Percentiles rank a stretch among this genome's conserved stretches.
Evolutionary conservation across 2,329 filamentous ascomycete species (phyloP).

Genomic region (Pseudocercospora musae): DNA sequence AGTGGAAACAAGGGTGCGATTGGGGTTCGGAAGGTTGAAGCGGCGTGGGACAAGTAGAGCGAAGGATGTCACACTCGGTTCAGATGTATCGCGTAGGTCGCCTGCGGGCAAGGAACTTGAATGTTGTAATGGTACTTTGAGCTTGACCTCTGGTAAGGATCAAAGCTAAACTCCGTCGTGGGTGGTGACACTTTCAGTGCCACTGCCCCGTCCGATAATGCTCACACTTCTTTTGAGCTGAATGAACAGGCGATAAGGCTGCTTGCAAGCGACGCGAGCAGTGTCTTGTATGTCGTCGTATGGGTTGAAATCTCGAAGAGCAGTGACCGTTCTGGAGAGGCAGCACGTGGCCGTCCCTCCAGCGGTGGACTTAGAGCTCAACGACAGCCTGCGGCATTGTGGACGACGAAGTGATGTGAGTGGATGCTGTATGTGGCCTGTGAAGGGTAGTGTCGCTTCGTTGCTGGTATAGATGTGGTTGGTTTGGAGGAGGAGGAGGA

Average conservation of each 20-base stretch:
- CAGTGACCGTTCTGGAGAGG: constrained; percentile 33
- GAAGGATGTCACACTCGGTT: constrained; percentile 3
- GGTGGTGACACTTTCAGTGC: constrained; percentile 20
- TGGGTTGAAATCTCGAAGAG: constrained; percentile 32
- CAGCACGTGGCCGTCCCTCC: constrained; percentile 29
- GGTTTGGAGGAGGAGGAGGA: constrained; percentile 4
- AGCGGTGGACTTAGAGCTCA: constrained; percentile 37
- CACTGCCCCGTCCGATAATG: constrained; percentile 13
- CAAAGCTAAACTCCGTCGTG: constrained; percentile 29
- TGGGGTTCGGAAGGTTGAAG: background rate
- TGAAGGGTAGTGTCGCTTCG: constrained; percentile 20
- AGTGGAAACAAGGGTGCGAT: background rate
- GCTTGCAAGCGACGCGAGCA: constrained; percentile 25
- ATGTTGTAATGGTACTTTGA: constrained; percentile 18
- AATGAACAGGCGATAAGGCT: constrained; percentile 14
- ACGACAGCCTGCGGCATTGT: constrained; percentile 36
- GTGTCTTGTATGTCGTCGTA: constrained; percentile 25
- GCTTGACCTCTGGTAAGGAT: constrained; percentile 14
- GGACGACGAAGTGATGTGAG: constrained; percentile 33
- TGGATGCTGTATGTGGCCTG: constrained; percentile 15
- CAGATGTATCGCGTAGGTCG: constrained; percentile 22
- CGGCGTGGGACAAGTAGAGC: background rate
- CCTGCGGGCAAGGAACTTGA: constrained; percentile 29
- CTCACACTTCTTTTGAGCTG: background rate
- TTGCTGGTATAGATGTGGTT: constrained; percentile 15